Evolutionary conservation across 495 filamentous ascomycete species (phyloP).

Genomic region (Podospora conica): DNA sequence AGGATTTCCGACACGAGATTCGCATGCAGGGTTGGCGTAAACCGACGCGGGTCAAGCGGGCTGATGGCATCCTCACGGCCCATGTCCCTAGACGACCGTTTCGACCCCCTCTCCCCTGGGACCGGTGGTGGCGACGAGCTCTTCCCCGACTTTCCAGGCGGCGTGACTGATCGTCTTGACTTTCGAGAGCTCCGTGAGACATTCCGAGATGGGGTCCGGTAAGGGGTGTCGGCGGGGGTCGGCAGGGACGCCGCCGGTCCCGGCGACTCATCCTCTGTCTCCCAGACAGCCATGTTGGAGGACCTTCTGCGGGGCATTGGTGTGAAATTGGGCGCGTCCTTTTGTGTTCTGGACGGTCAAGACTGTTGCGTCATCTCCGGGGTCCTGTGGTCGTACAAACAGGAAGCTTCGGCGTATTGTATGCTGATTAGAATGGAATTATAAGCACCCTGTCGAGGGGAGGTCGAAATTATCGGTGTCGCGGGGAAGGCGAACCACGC

Average conservation of each 20-base stretch:
- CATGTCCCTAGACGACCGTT: constrained; percentile 51
- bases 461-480: not conserved
- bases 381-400: not conserved
- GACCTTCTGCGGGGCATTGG: not conserved
- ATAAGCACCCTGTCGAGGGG: not conserved
- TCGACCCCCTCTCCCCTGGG: constrained; percentile 43
- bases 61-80: constrained; percentile 66
- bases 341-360: constrained; percentile 7
- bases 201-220: constrained; percentile 55
- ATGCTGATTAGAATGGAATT: not conserved
- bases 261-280: constrained; percentile 51
- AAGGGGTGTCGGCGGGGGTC: constrained; percentile 61
- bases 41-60: constrained; percentile 78
- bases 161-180: constrained; percentile 52
- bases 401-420: not conserved
- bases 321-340: constrained; percentile 1
- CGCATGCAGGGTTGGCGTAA: constrained; percentile 92
- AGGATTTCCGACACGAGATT: constrained; percentile 94
- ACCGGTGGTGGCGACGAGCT: constrained; percentile 59
- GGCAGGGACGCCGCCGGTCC: constrained; percentile 50
- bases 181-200: constrained; percentile 50
- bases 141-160: constrained; percentile 44
- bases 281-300: constrained; percentile 42
- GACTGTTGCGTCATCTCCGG: constrained; percentile 19
- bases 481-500: not conserved